A percentile compares a stretch with the other conserved stretches of the same genome.
Conservation (phyloP, 2,329 filamentous ascomycete genomes). For the Colletotrichum limetticola region DNA sequence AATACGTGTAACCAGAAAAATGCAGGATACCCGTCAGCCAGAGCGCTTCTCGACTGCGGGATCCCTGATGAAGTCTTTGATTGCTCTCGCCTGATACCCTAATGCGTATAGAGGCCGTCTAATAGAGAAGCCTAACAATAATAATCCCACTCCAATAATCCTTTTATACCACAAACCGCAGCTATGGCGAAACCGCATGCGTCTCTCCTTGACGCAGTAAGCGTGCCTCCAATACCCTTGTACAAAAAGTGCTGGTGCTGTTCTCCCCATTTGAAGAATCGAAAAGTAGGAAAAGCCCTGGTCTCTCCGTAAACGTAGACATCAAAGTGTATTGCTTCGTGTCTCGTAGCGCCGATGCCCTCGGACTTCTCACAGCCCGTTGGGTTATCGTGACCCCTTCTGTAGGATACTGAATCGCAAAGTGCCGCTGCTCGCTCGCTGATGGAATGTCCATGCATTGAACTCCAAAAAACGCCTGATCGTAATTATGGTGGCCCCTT, state of each 20-base stretch:
- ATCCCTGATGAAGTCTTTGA: slow-evolving; percentile 26
- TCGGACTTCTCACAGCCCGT: slow-evolving; percentile 5
- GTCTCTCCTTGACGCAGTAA: slow-evolving; percentile 11
- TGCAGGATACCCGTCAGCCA: slow-evolving; percentile 20
- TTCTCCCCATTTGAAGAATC: slow-evolving; percentile 25
- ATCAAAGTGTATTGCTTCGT: neutral
- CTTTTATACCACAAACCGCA: slow-evolving; percentile 20
- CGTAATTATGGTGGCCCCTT: slow-evolving; percentile 29
- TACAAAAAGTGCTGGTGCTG: slow-evolving; percentile 29
- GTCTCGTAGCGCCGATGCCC: slow-evolving; percentile 11
- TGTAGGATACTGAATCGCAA: slow-evolving; percentile 26
- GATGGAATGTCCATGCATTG: slow-evolving; percentile 27
- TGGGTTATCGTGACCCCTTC: neutral
- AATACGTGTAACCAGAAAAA: slow-evolving; percentile 17
- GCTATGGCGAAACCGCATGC: slow-evolving; percentile 7
- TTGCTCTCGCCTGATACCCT: slow-evolving; percentile 30
- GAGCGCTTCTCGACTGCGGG: slow-evolving; percentile 34
- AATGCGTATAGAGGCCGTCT: slow-evolving; percentile 28
- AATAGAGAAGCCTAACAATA: slow-evolving; percentile 19
- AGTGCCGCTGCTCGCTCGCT: slow-evolving; percentile 35
- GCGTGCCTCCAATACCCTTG: slow-evolving; percentile 21
- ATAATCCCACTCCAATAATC: slow-evolving; percentile 8
- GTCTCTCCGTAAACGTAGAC: slow-evolving; percentile 1
- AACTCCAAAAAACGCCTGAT: slow-evolving; percentile 34
- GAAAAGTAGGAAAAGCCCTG: slow-evolving; percentile 17